Percentiles rank a stretch among this genome's conserved stretches.
Evolutionary conservation across 2,329 filamentous ascomycete species (phyloP).

Genomic region (Microascus cirrosus): DNA sequence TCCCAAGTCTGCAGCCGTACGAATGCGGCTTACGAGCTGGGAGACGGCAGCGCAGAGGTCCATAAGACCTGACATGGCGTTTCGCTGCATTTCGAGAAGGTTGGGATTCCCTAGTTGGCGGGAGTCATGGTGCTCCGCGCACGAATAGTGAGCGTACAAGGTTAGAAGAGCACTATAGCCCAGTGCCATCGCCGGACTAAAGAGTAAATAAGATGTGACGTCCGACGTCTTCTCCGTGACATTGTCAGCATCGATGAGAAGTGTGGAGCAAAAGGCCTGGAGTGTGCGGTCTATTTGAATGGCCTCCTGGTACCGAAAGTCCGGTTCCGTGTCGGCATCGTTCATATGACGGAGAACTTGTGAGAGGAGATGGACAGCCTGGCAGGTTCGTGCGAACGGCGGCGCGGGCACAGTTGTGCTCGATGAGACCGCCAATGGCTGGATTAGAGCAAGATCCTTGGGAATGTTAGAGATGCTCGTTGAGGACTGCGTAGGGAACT

Average conservation of each 20-base stretch:
- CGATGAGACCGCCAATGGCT: background rate
- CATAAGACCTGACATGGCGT: background rate
- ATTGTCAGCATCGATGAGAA: background rate
- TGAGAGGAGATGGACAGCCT: background rate
- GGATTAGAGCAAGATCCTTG: background rate
- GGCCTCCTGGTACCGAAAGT: background rate
- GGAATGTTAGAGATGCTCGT: background rate
- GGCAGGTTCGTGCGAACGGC: background rate
- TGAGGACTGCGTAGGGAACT: background rate
- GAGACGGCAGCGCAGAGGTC: background rate
- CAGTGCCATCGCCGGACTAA: background rate
- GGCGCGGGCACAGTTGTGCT: background rate
- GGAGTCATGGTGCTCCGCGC: background rate
- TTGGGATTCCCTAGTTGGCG: background rate
- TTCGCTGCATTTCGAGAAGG: too few relatives aligned
- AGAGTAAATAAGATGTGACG: background rate
- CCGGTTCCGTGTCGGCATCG: background rate
- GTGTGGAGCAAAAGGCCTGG: background rate
- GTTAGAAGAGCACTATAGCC: background rate
- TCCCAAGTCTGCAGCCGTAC: background rate
- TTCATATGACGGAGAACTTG: background rate
- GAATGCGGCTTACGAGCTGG: too few relatives aligned
- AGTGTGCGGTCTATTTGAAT: background rate
- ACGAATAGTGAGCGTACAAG: background rate
- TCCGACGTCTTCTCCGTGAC: background rate